Conservation (phyloP, 2,329 filamentous ascomycete genomes). For the Aureobasidium zeae region DNA sequence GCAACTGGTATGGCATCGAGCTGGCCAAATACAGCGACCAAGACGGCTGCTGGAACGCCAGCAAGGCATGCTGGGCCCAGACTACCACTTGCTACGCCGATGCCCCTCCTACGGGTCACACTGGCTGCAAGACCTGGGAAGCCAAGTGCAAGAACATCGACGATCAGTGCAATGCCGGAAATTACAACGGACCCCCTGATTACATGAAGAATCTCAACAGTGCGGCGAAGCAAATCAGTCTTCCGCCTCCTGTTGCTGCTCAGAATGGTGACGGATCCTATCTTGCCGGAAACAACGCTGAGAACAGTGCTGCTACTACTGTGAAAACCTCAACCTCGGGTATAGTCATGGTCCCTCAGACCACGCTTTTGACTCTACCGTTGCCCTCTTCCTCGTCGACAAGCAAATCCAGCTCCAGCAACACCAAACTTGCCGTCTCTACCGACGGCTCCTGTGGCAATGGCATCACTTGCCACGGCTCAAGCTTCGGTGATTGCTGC, state of each 20-base stretch:
- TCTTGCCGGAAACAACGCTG: neutral
- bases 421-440: slow-evolving; percentile 2
- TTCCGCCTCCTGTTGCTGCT: slow-evolving; percentile 9
- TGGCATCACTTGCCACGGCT: slow-evolving; percentile 11
- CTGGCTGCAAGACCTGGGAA: slow-evolving; percentile 54
- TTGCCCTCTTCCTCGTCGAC: too few species aligned
- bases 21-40: slow-evolving; percentile 48
- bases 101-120: slow-evolving; percentile 50
- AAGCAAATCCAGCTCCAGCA: too few species aligned
- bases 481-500: slow-evolving; percentile 16
- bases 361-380: neutral
- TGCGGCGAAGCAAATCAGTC: slow-evolving; percentile 7
- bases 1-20: slow-evolving; percentile 62
- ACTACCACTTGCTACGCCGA: slow-evolving; percentile 49
- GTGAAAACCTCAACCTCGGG: neutral
- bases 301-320: neutral
- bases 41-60: slow-evolving; percentile 21
- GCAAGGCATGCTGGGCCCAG: slow-evolving; percentile 45
- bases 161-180: slow-evolving; percentile 32
- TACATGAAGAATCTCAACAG: slow-evolving; percentile 32
- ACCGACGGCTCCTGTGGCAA: slow-evolving; percentile 14
- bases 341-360: neutral
- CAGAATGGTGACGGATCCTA: slow-evolving; percentile 10
- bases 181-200: slow-evolving; percentile 43
- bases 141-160: slow-evolving; percentile 47